Conservation (phyloP, 441 rosid species). For the Oxalis stricta region DNA sequence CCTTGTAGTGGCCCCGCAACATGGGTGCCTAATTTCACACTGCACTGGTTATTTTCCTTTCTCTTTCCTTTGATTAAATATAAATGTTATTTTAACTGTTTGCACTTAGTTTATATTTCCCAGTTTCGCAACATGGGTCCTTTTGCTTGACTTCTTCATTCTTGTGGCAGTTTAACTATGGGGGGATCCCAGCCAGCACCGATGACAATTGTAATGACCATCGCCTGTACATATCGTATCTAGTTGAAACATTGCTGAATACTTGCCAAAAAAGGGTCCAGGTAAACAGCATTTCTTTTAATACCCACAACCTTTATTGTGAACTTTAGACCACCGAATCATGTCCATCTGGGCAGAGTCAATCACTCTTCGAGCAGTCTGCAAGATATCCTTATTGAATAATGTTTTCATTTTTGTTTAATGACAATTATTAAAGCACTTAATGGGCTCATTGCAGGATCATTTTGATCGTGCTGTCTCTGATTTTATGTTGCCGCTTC, state of each 20-base stretch:
- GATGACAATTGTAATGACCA: slow-evolving; percentile 38
- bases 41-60: neutral
- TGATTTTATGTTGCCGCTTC: slow-evolving; percentile 87
- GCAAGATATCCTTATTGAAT: no score
- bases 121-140: no score
- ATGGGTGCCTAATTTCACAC: no score
- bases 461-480: slow-evolving; percentile 75
- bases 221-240: slow-evolving; percentile 68
- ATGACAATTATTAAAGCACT: slow-evolving; percentile 1
- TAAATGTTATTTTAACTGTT: no score
- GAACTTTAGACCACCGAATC: no score
- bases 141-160: slow-evolving; percentile 6
- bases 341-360: no score
- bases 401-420: slow-evolving; percentile 6
- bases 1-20: no score
- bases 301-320: no score
- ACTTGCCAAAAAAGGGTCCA: slow-evolving; percentile 72
- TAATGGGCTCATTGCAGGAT: slow-evolving; percentile 43
- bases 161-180: slow-evolving; percentile 56
- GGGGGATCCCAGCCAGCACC: slow-evolving; percentile 64
- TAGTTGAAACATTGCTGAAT: slow-evolving; percentile 78
- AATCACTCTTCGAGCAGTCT: no score
- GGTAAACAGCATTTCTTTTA: no score
- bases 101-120: no score
- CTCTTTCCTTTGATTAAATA: no score